Base-by-base conservation (phyloP, 306 rosid genomes). In the Cicer chorassanicum region DNA sequence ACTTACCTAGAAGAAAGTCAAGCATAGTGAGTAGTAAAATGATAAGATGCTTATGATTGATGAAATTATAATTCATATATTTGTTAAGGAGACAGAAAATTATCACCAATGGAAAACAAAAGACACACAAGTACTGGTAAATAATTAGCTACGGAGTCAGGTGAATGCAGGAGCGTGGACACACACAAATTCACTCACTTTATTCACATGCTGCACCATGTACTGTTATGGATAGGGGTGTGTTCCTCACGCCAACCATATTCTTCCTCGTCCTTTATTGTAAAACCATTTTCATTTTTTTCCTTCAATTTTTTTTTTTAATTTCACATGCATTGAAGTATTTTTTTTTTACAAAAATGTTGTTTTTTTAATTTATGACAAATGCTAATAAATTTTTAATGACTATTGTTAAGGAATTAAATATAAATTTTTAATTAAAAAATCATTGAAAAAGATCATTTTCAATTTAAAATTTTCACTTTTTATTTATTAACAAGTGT, bases 181-280 rank as follows among this genome's bases (percentile, higher is more conserved):
- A 77, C 80, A 77, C 77, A 73, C 13, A 15, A 8, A 29, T 29
- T 60, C 24, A 67, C 18, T 59, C 82, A 45, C 87, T 85, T 88
- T 87, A 87, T 85, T 88, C 88, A 78, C 79, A 77, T 78, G 85
- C 73, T 79, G 78, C 7, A 10, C 7, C 18, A 44, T 73, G 73
- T 7, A 15, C 79, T 62, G 54, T 71, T 68, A 38, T 73, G 42
- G 69, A 59, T 68, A 21, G 64, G 78, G 84, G 89, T 84, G 91
- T 90, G 82, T 81, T 81, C 45, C 9, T 86, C 87, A 86, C 89
- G 87, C 93, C 76, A 81, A 73, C 83, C 46, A 43, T 72, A 53
- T 29, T 29, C 36, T 29, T 29, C 36, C 36, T 5, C 36, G 36
- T 29, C 36, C 36, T 29, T 29, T 4, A 29, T 29, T 29, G 36